A percentile compares a stretch with the other conserved stretches of the same genome.
These are phyloP conservation scores for Apiospora koreana DNA, from an alignment of 2,329 filamentous ascomycete species.

Conservation along the genomic window DNA sequence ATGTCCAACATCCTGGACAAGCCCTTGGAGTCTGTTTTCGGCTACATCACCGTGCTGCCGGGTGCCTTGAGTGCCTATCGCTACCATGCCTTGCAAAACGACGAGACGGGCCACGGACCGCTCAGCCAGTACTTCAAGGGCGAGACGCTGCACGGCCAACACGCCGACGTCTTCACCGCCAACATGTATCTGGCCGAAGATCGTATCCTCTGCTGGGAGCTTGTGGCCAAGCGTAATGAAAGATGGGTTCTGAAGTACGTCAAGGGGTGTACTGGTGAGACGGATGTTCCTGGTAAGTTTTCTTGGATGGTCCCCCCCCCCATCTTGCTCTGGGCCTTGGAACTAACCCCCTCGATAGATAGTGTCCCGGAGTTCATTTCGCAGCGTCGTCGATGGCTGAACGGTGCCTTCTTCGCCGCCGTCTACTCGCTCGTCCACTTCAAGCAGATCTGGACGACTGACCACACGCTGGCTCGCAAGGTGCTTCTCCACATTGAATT, in stretches of 20 bases:
- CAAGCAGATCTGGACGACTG: conserved; percentile 87
- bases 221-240: conserved; percentile 92
- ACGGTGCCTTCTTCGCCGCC: conserved; percentile 97
- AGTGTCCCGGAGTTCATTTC: conserved; percentile 95
- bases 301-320: too few species aligned
- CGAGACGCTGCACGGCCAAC: conserved; percentile 86
- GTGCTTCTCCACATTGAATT: conserved; percentile 93
- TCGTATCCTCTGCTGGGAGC: conserved; percentile 93
- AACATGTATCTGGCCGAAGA: conserved; percentile 99
- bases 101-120: conserved; percentile 90
- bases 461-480: conserved; percentile 88
- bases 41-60: conserved; percentile 94
- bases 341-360: conserved; percentile 56
- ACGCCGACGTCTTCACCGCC: conserved; percentile 94
- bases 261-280: conserved; percentile 94
- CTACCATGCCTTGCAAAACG: conserved; percentile 92
- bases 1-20: conserved; percentile 99
- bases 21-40: conserved; percentile 93
- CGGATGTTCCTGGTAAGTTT: conserved; percentile 86
- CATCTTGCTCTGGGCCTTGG: neutral
- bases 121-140: conserved; percentile 96
- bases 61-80: conserved; percentile 99
- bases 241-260: conserved; percentile 98
- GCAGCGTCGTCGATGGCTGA: conserved; percentile 93
- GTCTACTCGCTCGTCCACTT: conserved; percentile 97